Evolutionary conservation across 495 filamentous ascomycete species (phyloP).

Genomic region (Annulohypoxylon nitens): DNA sequence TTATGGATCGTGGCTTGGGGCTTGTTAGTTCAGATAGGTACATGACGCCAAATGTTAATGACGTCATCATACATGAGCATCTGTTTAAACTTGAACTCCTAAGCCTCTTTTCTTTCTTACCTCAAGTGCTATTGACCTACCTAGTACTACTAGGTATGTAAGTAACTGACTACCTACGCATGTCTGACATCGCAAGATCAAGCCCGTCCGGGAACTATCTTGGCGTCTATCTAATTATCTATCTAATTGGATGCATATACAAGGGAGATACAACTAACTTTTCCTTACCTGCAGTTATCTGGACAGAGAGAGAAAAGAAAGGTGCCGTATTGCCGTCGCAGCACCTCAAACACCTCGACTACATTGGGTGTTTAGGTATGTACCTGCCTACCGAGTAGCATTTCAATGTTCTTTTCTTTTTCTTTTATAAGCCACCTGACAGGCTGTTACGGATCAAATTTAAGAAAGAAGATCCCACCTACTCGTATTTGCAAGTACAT

Average conservation of each 20-base stretch:
- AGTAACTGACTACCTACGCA: neutral
- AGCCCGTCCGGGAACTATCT: slow-evolving; percentile 3
- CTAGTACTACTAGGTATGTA: no score
- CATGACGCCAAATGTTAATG: neutral
- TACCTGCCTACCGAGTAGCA: no score
- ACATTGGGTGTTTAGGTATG: no score
- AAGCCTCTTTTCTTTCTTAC: neutral
- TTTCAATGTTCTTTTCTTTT: no score
- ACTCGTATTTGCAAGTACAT: no score
- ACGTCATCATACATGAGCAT: slow-evolving; percentile 5
- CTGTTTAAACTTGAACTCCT: neutral
- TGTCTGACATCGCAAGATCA: slow-evolving; percentile 13
- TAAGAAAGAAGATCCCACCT: no score
- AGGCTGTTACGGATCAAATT: no score
- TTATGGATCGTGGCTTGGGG: neutral
- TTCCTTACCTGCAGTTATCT: neutral
- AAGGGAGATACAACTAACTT: neutral
- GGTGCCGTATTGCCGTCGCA: slow-evolving; percentile 37
- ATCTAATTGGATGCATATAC: neutral
- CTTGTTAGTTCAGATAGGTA: neutral
- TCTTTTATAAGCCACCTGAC: no score
- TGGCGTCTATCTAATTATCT: slow-evolving; percentile 1
- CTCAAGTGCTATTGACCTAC: neutral
- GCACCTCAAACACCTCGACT: neutral
- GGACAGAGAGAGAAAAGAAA: neutral